Percentiles rank a stretch among this genome's conserved stretches.
phyloP scores from a whole-genome alignment of 345 rosid species.

The Gossypioides kirkii region DNA sequence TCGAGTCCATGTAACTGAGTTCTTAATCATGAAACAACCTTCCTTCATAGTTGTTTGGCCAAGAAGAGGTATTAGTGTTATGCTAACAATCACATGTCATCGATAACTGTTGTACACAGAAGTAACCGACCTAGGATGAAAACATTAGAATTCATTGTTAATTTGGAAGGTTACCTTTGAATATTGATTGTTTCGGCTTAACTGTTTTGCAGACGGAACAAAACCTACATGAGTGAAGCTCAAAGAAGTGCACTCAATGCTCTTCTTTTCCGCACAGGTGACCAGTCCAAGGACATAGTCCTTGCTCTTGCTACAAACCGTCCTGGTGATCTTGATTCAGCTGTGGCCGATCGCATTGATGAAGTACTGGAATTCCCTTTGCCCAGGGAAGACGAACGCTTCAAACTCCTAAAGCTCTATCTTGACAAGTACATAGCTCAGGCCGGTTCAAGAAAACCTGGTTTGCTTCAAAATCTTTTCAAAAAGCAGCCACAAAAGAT shows the following conservation, averaged over 20 bases:
- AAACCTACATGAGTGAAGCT: constrained; percentile 98
- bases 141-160: background rate
- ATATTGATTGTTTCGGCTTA: constrained; percentile 5
- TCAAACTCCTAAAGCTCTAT: constrained; percentile 84
- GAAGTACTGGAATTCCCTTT: constrained; percentile 90
- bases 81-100: background rate
- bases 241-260: constrained; percentile 97
- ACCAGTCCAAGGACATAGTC: constrained; percentile 95
- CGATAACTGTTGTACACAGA: background rate
- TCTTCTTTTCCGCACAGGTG: constrained; percentile 94
- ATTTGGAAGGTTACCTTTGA: background rate
- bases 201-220: constrained; percentile 65
- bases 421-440: constrained; percentile 77
- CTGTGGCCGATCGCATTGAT: constrained; percentile 90
- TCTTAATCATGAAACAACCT: background rate
- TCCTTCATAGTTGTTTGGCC: background rate
- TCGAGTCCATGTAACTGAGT: background rate
- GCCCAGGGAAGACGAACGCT: constrained; percentile 80
- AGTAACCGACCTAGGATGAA: background rate
- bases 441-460: constrained; percentile 55
- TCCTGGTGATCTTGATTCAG: constrained; percentile 96
- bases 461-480: constrained; percentile 51
- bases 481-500: constrained; percentile 61
- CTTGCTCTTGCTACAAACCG: constrained; percentile 96
- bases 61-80: background rate